These are phyloP conservation scores for Capsicum pubescens DNA, from an alignment of 257 asterid genomes.

Conservation along the genomic window DNA sequence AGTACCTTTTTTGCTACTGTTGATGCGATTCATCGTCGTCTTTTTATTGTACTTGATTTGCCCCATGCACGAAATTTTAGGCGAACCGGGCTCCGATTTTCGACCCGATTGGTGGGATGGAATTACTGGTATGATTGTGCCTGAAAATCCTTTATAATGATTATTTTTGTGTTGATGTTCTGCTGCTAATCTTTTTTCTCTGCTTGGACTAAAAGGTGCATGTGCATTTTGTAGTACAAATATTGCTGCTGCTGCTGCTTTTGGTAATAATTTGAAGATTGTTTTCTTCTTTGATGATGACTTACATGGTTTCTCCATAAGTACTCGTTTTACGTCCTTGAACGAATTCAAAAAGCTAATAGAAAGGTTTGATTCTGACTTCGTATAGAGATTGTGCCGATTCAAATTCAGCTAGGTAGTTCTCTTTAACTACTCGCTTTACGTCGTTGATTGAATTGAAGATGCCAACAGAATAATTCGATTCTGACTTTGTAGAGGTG, in stretches of 20 bases:
- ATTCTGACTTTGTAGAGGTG: background rate
- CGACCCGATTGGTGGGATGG: conserved; percentile 45
- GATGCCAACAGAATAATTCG: no score
- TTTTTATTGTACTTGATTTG: conserved; percentile 53
- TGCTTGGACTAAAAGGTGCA: conserved; percentile 53
- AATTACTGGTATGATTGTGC: conserved; percentile 40
- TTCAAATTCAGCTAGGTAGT: background rate
- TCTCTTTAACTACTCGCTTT: background rate
- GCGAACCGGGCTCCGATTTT: conserved; percentile 58
- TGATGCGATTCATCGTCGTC: background rate
- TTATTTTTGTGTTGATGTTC: conserved; percentile 15
- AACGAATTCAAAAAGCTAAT: background rate
- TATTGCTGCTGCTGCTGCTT: conserved; percentile 38
- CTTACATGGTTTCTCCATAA: conserved; percentile 45
- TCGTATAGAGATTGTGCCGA: background rate
- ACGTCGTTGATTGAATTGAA: background rate
- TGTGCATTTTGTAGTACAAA: conserved; percentile 42
- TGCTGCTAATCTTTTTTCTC: conserved; percentile 24
- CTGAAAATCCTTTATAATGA: conserved; percentile 42
- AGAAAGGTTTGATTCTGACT: background rate
- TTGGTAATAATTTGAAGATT: conserved; percentile 43
- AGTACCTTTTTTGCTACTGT: background rate
- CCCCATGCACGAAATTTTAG: conserved; percentile 64
- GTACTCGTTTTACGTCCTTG: background rate
- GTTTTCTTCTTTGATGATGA: conserved; percentile 41